A percentile compares a stretch with the other conserved stretches of the same genome.
Conservation (phyloP, 805 yeast genomes). For the Candida endomychidarum region DNA sequence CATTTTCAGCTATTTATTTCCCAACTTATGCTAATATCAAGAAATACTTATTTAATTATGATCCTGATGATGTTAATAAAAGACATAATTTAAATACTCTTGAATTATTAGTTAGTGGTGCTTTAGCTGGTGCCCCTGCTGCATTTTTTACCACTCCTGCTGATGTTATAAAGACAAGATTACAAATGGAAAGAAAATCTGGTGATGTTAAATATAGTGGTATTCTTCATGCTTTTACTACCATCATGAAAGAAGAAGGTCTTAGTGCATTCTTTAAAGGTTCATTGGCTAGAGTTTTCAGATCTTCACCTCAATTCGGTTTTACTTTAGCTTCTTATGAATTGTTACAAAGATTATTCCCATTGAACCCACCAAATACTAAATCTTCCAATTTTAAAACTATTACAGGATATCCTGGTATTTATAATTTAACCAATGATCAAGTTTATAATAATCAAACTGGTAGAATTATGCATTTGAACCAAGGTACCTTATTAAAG, state of each 20-base stretch:
- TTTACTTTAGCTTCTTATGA: conserved; percentile 98
- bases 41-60: conserved; percentile 75
- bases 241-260: conserved; percentile 82
- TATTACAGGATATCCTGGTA: conserved; percentile 46
- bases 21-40: conserved; percentile 95
- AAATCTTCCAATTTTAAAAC: conserved; percentile 44
- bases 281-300: conserved; percentile 87
- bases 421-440: conserved; percentile 44
- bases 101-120: conserved; percentile 87
- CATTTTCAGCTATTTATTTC: conserved; percentile 94
- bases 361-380: conserved; percentile 56
- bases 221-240: conserved; percentile 70
- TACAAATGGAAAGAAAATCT: conserved; percentile 77
- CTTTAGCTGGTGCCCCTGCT: conserved; percentile 96
- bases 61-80: conserved; percentile 64
- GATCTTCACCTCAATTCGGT: conserved; percentile 98
- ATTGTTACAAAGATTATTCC: conserved; percentile 75
- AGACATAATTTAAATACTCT: conserved; percentile 66
- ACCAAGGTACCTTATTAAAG: conserved; percentile 34
- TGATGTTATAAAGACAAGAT: conserved; percentile 93
- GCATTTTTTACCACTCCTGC: conserved; percentile 96
- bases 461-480: conserved; percentile 37
- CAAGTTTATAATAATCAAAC: conserved; percentile 44
- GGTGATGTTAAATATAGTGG: conserved; percentile 80
- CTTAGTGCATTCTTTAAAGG: conserved; percentile 89